phyloP scores from a whole-genome alignment of 139 green algal species.

The Picochlorum sp. region DNA sequence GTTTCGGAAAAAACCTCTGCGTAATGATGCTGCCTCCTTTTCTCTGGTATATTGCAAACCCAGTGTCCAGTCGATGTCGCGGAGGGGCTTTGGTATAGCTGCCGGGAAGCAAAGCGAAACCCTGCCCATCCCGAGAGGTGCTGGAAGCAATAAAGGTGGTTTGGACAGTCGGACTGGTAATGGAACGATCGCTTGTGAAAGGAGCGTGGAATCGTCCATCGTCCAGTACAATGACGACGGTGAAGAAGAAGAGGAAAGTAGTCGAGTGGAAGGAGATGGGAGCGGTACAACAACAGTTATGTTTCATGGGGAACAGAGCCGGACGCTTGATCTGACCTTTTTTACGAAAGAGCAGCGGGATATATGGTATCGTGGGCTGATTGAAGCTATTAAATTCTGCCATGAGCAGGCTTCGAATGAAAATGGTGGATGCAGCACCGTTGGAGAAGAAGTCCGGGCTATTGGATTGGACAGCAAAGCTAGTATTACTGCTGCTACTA shows the following conservation, averaged over 20 bases:
- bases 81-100: background rate
- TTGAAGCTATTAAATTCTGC: background rate
- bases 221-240: too few relatives aligned
- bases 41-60: slow-evolving; percentile 54
- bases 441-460: background rate
- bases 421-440: background rate
- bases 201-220: too few relatives aligned
- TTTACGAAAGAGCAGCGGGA: background rate
- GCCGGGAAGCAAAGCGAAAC: too few relatives aligned
- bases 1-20: slow-evolving; percentile 45
- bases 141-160: too few relatives aligned
- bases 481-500: background rate
- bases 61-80: too few relatives aligned
- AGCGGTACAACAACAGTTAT: too few relatives aligned
- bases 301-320: slow-evolving; percentile 13
- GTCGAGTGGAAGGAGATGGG: too few relatives aligned
- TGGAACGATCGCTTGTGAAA: too few relatives aligned
- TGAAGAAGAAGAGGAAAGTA: too few relatives aligned
- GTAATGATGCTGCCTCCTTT: slow-evolving; percentile 38
- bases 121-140: too few relatives aligned
- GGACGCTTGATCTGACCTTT: slow-evolving; percentile 63
- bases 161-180: too few relatives aligned
- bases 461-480: background rate
- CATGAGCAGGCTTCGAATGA: background rate
- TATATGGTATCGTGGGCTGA: background rate